Base-by-base conservation (phyloP, 345 rosid genomes). In the Trapa incisa region DNA sequence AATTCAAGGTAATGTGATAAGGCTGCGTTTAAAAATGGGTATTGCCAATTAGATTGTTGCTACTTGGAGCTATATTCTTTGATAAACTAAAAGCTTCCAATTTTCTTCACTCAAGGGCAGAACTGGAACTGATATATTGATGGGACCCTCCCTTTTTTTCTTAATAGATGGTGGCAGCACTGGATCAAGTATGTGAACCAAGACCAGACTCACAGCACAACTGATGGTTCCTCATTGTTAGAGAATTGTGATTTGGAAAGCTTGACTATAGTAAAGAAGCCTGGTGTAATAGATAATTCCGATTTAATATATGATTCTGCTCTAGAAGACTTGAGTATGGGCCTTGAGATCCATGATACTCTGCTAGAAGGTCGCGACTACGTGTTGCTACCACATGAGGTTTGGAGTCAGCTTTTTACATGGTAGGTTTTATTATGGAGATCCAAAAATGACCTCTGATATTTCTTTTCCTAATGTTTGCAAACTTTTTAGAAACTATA, bases 151-250 rank as follows among this genome's bases (percentile, higher is more conserved):
- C 16, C 2, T 35, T 32, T 9, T 53, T 56, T 54, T 13, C 22
- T 35, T 39, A 37, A 65, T 75, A 88, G 99, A 74, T 94, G 99
- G 99, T 91, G 99, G 97, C 96, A 86, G 74, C 75, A 83, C 68
- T 94, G 99, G 99, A 87, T 89, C 73, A 93, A 84, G 10, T 94
- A 91, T 82, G 99, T 91, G 67, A 94, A 94, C 72, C 96, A 89
- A 76, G 99, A 91, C 65, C 95, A 83, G 69, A 76, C 72, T 37
- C 80, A 73, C 63, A 81, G 70, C 50, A 64, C 72, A 37, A 87
- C 79, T 50, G 97, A 87, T 66, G 93, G 85, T 32, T 81, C 82
- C 47, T 78, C 86, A 54, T 64, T 75, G 70, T 77, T 80, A 22
- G 96, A 86, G 78, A 85, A 85, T 75, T 77, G 82, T 52, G 92